Evolutionary conservation across 768 basidiomycete genomes (phyloP), one percentile per base, ranked within the genome.

Genomic region (Chalciporus chontae): DNA sequence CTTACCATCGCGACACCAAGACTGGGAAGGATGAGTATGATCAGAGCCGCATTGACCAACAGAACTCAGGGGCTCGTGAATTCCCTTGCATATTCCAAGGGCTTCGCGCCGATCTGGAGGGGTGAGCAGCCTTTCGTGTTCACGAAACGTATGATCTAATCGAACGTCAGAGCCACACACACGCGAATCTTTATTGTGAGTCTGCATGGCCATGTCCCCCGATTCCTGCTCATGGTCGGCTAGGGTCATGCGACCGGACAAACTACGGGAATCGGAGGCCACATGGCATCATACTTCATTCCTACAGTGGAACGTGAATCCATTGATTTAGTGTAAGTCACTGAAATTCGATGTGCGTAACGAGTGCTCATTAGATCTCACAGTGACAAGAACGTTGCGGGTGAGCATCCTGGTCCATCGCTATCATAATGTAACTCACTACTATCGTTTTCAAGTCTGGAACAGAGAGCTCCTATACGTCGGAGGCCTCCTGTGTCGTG

Each of bases 381-480:
- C 19, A 39, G 38, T 39, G 38, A 39, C 13, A 39, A n/a, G 7
- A 5, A 39, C 63, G 90, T 90, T 18, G 83, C 84, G 17, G 69
- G 86, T 87, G 65, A 63, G 78, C 15, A 13, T 41, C 40, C 40
- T 17, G 5, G 11, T 24, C 13, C 29, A 31, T 13, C 0, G 10
- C 8, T 3, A 11, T 7, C 1, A 1, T 31, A 11, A 31, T 5
- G 13, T 31, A 31, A 31, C 29, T 31, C 9, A 31, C 29, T 9
- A 31, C 1, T 2, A 43, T 36, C 34, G 11, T 4, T 39, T 17
- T 48, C 29, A 45, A 87, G 85, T 84, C 7, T 94, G 90, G 92
- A 97, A 97, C 61, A 82, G 78, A 60, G 93, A 95, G 60, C 75
- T 96, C 4, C 73, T 97, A 6, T 84, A 80, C 59, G 75, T 91